Evolutionary conservation across 2,329 filamentous ascomycete species (phyloP).

Genomic region (Ceratocystis variospora): DNA sequence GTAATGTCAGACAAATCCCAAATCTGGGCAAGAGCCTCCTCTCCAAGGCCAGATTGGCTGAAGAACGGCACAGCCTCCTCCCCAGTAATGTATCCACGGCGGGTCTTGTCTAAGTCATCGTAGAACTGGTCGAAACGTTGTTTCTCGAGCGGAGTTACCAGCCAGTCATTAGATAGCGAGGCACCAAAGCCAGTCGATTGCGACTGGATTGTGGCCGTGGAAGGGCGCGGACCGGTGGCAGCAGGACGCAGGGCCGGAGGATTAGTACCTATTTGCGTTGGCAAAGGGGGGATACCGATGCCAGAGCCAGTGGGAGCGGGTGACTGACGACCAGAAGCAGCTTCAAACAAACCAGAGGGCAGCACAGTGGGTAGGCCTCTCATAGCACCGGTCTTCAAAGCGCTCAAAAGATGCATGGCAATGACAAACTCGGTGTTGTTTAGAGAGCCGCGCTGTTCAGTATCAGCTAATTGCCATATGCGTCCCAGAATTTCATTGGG

Average conservation of each 20-base stretch:
- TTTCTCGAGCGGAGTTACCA: constrained; percentile 73
- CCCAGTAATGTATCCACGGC: constrained; percentile 73
- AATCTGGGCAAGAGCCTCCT: constrained; percentile 82
- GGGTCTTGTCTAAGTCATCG: constrained; percentile 63
- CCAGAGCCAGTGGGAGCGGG: constrained; percentile 32
- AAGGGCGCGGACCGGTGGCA: constrained; percentile 37
- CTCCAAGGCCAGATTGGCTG: constrained; percentile 76
- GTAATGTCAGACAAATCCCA: constrained; percentile 96
- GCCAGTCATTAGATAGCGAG: constrained; percentile 49
- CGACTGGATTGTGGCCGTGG: constrained; percentile 29
- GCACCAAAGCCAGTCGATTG: constrained; percentile 26
- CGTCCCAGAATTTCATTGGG: constrained; percentile 83
- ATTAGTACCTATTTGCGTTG: constrained; percentile 67
- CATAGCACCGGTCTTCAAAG: constrained; percentile 72
- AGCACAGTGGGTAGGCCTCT: constrained; percentile 66
- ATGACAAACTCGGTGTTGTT: constrained; percentile 89
- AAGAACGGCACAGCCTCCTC: constrained; percentile 93
- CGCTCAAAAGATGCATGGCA: constrained; percentile 92
- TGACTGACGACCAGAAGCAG: constrained; percentile 58
- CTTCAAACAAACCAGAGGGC: constrained; percentile 78
- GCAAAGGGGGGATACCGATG: constrained; percentile 33
- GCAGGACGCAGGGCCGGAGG: constrained; percentile 39
- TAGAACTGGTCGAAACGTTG: constrained; percentile 78
- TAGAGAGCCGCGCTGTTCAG: constrained; percentile 77
- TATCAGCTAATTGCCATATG: constrained; percentile 92